Evolutionary conservation across 176 grass and related monocot species (phyloP), one percentile per base, ranked within the genome.

Genomic region (Eremochloa ophiuroides): DNA sequence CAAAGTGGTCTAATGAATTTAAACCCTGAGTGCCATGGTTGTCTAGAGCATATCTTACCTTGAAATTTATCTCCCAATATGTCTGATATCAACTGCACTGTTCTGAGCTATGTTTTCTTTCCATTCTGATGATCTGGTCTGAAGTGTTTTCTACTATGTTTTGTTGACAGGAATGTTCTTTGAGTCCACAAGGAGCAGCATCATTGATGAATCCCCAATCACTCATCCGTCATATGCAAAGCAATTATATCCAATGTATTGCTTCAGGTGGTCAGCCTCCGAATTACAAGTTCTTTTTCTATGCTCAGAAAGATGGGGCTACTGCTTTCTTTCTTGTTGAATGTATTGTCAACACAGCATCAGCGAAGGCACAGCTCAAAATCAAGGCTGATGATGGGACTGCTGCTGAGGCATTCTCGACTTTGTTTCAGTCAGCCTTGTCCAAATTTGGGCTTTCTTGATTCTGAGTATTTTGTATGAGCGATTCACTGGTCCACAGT

Each of bases 211-310:
- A 92, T 56, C 91, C 97, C 33, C 97, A 96, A 64, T 91, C 89
- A 30, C 93, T 99, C 50, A 94, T 99, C 74, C 91, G 77, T 35
- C 93, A 99, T 81, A 99, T 99, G 97, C 97, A 94, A 90, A 83
- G 69, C 63, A 88, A 85, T 83, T 85, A 77, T 48, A 89, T 99
- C 79, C 91, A 99, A 22, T 99, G 97, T 71, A 99, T 99, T 69
- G 97, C 97, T 62, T 99, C 93, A 34, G 97, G 97, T 60, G 97
- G 97, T 68, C 97, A 96, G 78, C 85, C 88, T 46, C 93, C 97
- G 73, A 99, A 94, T 66, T 99, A 96, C 82, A 99, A 99, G 82
- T 99, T 94, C 85, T 96, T 94, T 77, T 95, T 99, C 85, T 99
- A 93, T 47, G 97, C 93, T 30, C 97, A 99, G 69, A 94, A 88